phyloP scores from a whole-genome alignment of 2,329 filamentous ascomycete species.

The Hypoxylon sp. region DNA sequence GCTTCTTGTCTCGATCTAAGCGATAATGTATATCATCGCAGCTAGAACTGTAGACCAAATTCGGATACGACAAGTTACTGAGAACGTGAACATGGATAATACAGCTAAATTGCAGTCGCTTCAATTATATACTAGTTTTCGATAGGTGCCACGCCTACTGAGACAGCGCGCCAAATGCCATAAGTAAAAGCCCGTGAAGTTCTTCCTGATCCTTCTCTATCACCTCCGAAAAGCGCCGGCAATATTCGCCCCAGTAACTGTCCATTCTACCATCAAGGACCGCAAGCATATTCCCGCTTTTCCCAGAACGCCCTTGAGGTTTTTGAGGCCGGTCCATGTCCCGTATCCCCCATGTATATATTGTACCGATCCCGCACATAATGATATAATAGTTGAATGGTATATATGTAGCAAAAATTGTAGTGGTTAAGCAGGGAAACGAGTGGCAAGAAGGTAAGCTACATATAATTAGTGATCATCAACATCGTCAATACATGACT shows the following conservation, averaged over 20 bases:
- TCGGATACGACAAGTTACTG: neutral
- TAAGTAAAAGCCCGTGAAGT: slow-evolving; percentile 28
- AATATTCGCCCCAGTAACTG: slow-evolving; percentile 13
- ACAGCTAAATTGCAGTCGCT: slow-evolving; percentile 19
- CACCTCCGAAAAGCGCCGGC: slow-evolving; percentile 31
- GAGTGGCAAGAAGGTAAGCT: slow-evolving; percentile 18
- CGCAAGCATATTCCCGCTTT: slow-evolving; percentile 22
- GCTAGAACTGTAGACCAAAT: neutral
- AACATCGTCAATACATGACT: slow-evolving; percentile 32
- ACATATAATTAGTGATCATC: slow-evolving; percentile 27
- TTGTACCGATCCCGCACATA: slow-evolving; percentile 27
- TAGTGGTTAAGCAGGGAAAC: slow-evolving; percentile 12
- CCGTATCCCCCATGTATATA: slow-evolving; percentile 31
- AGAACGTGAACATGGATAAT: slow-evolving; percentile 4
- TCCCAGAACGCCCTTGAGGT: slow-evolving; percentile 34
- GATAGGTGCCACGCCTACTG: slow-evolving; percentile 6
- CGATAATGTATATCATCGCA: neutral
- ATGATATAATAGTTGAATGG: slow-evolving; percentile 20
- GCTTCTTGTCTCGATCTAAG: slow-evolving; percentile 1
- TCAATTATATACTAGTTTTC: slow-evolving; percentile 36
- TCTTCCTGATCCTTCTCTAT: slow-evolving; percentile 25
- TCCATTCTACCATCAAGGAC: slow-evolving; percentile 36
- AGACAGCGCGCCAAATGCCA: slow-evolving; percentile 17
- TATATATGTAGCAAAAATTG: slow-evolving; percentile 36
- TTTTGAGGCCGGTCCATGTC: slow-evolving; percentile 35